These are phyloP conservation scores for Calocera viscosa DNA, from an alignment of 768 basidiomycete species.

Conservation along the genomic window DNA sequence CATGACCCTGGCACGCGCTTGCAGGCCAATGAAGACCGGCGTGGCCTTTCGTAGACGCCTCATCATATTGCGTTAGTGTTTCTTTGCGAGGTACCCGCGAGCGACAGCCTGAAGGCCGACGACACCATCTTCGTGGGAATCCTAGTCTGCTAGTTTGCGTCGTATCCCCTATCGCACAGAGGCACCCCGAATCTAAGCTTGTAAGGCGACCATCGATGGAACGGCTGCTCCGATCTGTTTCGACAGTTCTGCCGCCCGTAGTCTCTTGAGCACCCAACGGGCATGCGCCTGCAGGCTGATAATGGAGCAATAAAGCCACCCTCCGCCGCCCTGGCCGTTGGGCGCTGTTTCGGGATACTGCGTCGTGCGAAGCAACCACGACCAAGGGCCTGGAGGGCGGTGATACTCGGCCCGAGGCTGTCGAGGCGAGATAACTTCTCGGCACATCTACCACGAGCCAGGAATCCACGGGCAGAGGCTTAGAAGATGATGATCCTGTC, in stretches of 20 bases:
- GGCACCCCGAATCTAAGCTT: constrained; percentile 66
- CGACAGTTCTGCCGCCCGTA: constrained; percentile 22
- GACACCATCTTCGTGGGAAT: constrained; percentile 57
- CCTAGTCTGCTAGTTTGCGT: constrained; percentile 62
- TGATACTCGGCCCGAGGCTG: constrained; percentile 30
- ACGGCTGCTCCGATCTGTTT: constrained; percentile 31
- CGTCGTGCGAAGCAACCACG: constrained; percentile 55
- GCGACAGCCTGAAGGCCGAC: constrained; percentile 70
- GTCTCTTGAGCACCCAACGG: constrained; percentile 50
- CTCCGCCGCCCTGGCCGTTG: neutral
- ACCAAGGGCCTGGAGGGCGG: constrained; percentile 53
- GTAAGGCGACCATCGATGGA: constrained; percentile 41
- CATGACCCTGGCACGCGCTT: constrained; percentile 66
- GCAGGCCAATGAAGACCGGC: constrained; percentile 55
- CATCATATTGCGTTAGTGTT: constrained; percentile 59
- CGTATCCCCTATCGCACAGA: constrained; percentile 58
- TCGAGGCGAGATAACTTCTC: neutral
- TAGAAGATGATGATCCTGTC: constrained; percentile 27
- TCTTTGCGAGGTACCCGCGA: constrained; percentile 66
- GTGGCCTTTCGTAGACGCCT: constrained; percentile 62
- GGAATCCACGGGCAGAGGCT: neutral
- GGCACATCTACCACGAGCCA: neutral
- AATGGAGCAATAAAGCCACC: constrained; percentile 34
- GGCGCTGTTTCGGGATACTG: neutral
- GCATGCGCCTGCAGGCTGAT: constrained; percentile 60